Conservation (phyloP, 176 grass and related monocot genomes). For the Oryza australiensis region DNA sequence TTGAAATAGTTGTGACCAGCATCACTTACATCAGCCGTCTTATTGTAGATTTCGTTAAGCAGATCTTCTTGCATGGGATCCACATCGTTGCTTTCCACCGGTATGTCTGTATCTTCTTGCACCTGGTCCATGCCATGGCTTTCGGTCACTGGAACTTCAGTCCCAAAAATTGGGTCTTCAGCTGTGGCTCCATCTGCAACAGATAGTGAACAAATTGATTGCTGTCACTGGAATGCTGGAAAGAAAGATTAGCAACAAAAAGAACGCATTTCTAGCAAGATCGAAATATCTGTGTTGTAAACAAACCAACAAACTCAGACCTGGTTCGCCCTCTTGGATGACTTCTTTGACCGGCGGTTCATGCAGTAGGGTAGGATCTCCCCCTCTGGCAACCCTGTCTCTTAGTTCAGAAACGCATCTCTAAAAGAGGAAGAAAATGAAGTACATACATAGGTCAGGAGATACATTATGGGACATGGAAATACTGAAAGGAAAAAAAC, state of each 20-base stretch:
- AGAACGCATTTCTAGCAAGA: conserved; percentile 9
- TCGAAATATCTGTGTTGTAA: background rate
- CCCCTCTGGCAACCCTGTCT: conserved; percentile 71
- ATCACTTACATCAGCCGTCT: conserved; percentile 55
- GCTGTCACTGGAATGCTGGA: background rate
- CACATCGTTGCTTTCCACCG: conserved; percentile 33
- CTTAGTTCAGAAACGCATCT: conserved; percentile 76
- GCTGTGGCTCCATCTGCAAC: conserved; percentile 43
- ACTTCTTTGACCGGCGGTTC: conserved; percentile 54
- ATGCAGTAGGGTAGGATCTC: conserved; percentile 76
- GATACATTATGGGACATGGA: background rate
- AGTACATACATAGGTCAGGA: conserved; percentile 30
- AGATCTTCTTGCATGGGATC: conserved; percentile 68
- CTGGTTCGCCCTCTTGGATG: conserved; percentile 44
- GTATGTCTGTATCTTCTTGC: conserved; percentile 38
- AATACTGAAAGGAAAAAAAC: background rate
- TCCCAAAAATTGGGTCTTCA: conserved; percentile 37
- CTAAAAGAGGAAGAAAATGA: conserved; percentile 44
- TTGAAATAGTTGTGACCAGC: background rate
- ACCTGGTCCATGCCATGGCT: conserved; percentile 14
- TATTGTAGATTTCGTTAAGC: conserved; percentile 69
- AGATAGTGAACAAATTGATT: background rate
- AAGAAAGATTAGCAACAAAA: background rate
- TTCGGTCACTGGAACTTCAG: conserved; percentile 25
- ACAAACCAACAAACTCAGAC: conserved; percentile 31